phyloP scores from a whole-genome alignment of 345 rosid species.

The Heritiera fomes region DNA sequence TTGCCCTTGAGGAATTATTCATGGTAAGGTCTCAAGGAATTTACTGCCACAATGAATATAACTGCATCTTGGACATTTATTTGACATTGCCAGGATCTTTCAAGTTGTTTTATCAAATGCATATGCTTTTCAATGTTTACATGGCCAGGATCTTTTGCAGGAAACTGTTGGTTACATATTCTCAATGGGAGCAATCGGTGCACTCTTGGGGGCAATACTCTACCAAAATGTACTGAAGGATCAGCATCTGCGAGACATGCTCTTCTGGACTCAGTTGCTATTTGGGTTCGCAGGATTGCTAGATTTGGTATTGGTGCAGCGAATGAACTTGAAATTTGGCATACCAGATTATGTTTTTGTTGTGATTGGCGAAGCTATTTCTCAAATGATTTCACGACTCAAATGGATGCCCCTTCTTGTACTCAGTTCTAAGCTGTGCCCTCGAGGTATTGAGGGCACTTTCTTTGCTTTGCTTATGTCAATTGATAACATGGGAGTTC shows the following conservation, averaged over 20 bases:
- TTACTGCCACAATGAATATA: too few species aligned
- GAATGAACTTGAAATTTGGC: constrained; percentile 65
- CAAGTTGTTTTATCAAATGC: not conserved
- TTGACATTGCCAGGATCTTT: too few species aligned
- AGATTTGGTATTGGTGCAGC: constrained; percentile 73
- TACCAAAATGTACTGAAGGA: constrained; percentile 75
- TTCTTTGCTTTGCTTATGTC: constrained; percentile 96
- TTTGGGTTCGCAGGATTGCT: constrained; percentile 84
- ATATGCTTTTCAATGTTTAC: not conserved
- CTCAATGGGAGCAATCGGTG: constrained; percentile 76
- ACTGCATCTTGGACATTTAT: too few species aligned
- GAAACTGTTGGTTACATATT: constrained; percentile 85
- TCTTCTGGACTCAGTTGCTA: constrained; percentile 82
- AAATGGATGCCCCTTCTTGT: constrained; percentile 99
- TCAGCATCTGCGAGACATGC: constrained; percentile 64
- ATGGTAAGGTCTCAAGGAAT: too few species aligned
- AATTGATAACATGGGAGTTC: constrained; percentile 69
- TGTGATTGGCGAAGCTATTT: constrained; percentile 69
- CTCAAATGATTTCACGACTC: constrained; percentile 62
- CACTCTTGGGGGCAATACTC: constrained; percentile 76
- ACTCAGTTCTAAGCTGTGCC: constrained; percentile 85
- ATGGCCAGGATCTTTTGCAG: constrained; percentile 37
- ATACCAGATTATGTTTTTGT: constrained; percentile 73
- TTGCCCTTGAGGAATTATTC: too few species aligned
- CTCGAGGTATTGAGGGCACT: constrained; percentile 90